Evolutionary conservation across 164 flowering plant genomes (phyloP), one percentile per base, ranked within the genome.

Genomic region (Stephania japonica): DNA sequence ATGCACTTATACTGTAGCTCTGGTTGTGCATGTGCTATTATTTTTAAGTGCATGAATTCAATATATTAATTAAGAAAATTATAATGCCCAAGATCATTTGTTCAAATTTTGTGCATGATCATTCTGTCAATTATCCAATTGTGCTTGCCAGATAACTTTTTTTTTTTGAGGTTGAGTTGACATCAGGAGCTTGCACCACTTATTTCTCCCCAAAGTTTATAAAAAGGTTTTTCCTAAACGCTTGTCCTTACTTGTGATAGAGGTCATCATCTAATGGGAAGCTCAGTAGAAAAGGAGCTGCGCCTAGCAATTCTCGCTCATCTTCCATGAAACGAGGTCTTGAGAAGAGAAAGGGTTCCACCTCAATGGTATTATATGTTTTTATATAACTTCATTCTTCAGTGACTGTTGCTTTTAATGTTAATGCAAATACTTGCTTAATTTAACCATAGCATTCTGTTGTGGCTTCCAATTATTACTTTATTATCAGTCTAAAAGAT

Each of bases 201-300:
- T 19, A 56, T 14, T 4, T 56, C 23, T 56, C 23, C 38, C 4
- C 38, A 32, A 19, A 59, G 64, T 59, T n/a, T 59, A 19, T 59
- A 8, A 19, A 24, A 19, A 47, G 23, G 19, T 19, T 19, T 32
- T 7, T 59, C 64, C 21, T 59, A 8, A 59, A 21, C 23, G n/a
- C 21, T 59, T 59, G 21, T 59, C 9, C 1, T 59, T 5, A 59
- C 21, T 42, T 70, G 42, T 78, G 43, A 38, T 86, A 92, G 98
- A 83, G 91, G 68, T 79, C 86, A 66, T 71, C 82, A 59, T 64
- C 88, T 49, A 88, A 85, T 82, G 96, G 96, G 62, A 91, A 88
- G 81, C 68, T 77, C 66, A 72, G 85, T 74, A 82, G 89, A 87
- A 84, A 87, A 80, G 83, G 85, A 71, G 70, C 83, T 25, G 81